Evolutionary conservation across 2,329 filamentous ascomycete genomes (phyloP).

Genomic region (Penicillium sclerotigenum): DNA sequence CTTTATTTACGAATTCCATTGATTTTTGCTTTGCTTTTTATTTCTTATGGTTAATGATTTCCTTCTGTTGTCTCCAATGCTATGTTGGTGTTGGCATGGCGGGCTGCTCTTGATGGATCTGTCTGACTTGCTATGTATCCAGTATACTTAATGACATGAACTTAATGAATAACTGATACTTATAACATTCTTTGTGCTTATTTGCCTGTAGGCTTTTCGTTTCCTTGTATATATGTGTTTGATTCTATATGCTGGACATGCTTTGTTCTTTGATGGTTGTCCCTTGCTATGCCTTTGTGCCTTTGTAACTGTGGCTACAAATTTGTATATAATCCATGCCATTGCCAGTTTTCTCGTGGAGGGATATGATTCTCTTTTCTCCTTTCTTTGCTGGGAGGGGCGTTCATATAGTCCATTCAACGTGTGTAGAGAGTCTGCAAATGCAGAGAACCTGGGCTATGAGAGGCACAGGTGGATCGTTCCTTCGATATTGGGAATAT

Average conservation of each 20-base stretch:
- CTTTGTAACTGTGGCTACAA: not conserved
- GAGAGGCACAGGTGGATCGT: not conserved
- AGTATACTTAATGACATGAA: constrained; percentile 17
- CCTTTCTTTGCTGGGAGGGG: not conserved
- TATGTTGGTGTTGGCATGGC: constrained; percentile 13
- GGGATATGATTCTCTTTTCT: not conserved
- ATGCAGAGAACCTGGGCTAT: not conserved
- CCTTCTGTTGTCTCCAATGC: constrained; percentile 22
- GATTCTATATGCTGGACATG: not conserved
- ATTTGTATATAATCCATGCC: not conserved
- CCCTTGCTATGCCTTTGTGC: not conserved
- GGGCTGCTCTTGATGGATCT: constrained; percentile 5
- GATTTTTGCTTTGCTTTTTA: constrained; percentile 3
- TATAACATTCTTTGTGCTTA: not conserved
- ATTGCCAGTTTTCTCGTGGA: not conserved
- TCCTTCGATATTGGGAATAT: not conserved
- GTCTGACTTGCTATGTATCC: constrained; percentile 6
- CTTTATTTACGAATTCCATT: constrained; percentile 25
- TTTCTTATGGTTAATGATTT: constrained; percentile 20
- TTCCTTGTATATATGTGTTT: not conserved
- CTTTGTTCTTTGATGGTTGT: not conserved
- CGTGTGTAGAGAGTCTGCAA: not conserved
- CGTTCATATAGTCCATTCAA: not conserved
- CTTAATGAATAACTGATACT: constrained; percentile 9
- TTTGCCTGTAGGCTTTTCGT: not conserved